Percentiles rank a stretch among this genome's conserved stretches.
phyloP scores from a whole-genome alignment of 2,329 filamentous ascomycete species.

The Gaeumannomyces sp. region DNA sequence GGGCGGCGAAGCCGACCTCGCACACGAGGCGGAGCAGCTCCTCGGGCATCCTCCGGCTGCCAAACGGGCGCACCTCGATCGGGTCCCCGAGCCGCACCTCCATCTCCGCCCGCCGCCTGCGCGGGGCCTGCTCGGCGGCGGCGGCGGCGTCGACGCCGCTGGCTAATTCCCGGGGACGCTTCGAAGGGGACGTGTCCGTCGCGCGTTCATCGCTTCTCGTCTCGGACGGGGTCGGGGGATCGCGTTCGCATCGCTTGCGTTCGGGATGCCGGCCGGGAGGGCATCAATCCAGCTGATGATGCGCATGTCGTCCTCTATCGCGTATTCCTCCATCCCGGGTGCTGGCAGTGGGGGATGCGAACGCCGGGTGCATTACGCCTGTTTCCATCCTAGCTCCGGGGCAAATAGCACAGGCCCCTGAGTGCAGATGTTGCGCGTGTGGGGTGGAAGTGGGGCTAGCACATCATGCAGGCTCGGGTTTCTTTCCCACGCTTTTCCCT shows the following conservation, averaged over 20 bases:
- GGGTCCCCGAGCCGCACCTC: conserved; percentile 2
- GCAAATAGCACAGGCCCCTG: too few species aligned
- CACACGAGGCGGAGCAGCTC: not conserved
- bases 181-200: not conserved
- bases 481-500: too few species aligned
- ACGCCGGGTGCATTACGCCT: too few species aligned
- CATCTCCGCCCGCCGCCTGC: conserved; percentile 4
- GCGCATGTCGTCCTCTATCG: not conserved
- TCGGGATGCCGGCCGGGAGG: not conserved
- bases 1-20: not conserved
- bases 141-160: not conserved
- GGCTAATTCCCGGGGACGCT: not conserved
- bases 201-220: not conserved
- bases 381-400: too few species aligned
- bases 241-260: conserved; percentile 1
- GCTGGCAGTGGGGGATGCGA: too few species aligned
- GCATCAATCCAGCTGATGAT: not conserved
- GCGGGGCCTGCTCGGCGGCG: conserved; percentile 4
- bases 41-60: not conserved
- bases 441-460: too few species aligned
- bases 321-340: too few species aligned
- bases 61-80: conserved; percentile 1
- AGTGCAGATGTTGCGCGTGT: too few species aligned
- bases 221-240: conserved; percentile 1
- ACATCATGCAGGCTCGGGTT: too few species aligned